Base-by-base conservation (phyloP, 169 alveolate species). In the Eimeria maxima region DNA sequence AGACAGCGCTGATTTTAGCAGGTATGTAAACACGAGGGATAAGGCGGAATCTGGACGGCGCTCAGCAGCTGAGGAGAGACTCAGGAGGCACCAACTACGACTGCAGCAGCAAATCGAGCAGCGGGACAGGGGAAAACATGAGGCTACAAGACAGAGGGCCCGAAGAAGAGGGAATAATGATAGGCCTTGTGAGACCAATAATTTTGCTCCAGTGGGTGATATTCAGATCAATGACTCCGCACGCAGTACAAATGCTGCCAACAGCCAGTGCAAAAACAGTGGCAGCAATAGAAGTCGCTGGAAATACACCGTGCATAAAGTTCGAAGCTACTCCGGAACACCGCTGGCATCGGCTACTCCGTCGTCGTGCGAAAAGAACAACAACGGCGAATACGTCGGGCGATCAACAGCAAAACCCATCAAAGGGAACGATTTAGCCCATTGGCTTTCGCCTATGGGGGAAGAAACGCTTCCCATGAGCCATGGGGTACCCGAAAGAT, bases 281-380 rank as follows among this genome's bases (percentile, higher is more conserved):
- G n/a, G 38, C 78, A 84, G 74, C 50, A 84, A 45, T 45, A 55
- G 38, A 1, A 16, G 53, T 24, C 29, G 74, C 53, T 73, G 76
- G 38, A 27, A 83, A 87, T 47, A 27, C 13, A 42, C 83, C 74
- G 71, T 87, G 18, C 94, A 87, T 33, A 71, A 63, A 45, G 94
- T 87, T 42, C 83, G 81, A 29, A 44, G 94, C 83, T 38, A 45
- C 33, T 60, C 94, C 24, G 94, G 67, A 63, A 65, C 94, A 60
- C 94, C 81, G 33, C 69, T 44, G 94, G 45, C 83, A 44, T n/a
- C 80, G 20, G 94, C 44, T 14, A n/a, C 38, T 29, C 63, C 42
- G 44, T 38, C 67, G 27, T 14, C 53, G 20, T 50, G 71, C 27
- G 44, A 42, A 44, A 83, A 13, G 11, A 11, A 6, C 94, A 63